These are phyloP conservation scores for Fusarium napiforme DNA, from an alignment of 2,329 filamentous ascomycete genomes.

Conservation along the genomic window DNA sequence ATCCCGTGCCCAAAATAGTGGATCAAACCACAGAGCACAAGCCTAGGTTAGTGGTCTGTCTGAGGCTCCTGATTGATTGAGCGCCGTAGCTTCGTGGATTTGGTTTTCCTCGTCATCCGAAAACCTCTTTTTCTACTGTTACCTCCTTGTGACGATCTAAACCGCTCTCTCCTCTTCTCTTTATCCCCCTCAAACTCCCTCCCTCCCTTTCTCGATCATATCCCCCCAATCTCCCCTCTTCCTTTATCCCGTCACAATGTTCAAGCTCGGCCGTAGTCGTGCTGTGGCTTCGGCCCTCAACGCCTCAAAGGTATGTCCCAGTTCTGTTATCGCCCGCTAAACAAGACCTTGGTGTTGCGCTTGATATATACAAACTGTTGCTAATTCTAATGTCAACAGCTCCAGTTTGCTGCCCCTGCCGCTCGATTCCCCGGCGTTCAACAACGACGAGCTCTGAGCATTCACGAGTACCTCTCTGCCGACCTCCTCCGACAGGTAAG, in stretches of 20 bases:
- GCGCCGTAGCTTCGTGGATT: slow-evolving; percentile 34
- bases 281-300: slow-evolving; percentile 83
- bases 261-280: slow-evolving; percentile 85
- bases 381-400: slow-evolving; percentile 35
- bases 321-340: neutral
- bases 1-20: slow-evolving; percentile 42
- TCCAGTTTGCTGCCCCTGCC: slow-evolving; percentile 55
- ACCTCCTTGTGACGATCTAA: slow-evolving; percentile 15
- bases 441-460: slow-evolving; percentile 90
- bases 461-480: slow-evolving; percentile 98
- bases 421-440: slow-evolving; percentile 74
- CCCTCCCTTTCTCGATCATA: neutral
- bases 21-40: slow-evolving; percentile 19
- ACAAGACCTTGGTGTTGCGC: slow-evolving; percentile 18
- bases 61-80: slow-evolving; percentile 35
- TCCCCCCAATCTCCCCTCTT: slow-evolving; percentile 23
- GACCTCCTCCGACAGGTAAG: slow-evolving; percentile 82
- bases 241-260: slow-evolving; percentile 69
- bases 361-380: neutral
- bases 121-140: slow-evolving; percentile 36
- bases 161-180: neutral
- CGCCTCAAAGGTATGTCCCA: slow-evolving; percentile 74
- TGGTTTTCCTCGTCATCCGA: slow-evolving; percentile 39
- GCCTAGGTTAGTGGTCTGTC: slow-evolving; percentile 29
- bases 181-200: slow-evolving; percentile 7